phyloP scores from a whole-genome alignment of 768 basidiomycete genomes.

The Leccinum disarticulatum region DNA sequence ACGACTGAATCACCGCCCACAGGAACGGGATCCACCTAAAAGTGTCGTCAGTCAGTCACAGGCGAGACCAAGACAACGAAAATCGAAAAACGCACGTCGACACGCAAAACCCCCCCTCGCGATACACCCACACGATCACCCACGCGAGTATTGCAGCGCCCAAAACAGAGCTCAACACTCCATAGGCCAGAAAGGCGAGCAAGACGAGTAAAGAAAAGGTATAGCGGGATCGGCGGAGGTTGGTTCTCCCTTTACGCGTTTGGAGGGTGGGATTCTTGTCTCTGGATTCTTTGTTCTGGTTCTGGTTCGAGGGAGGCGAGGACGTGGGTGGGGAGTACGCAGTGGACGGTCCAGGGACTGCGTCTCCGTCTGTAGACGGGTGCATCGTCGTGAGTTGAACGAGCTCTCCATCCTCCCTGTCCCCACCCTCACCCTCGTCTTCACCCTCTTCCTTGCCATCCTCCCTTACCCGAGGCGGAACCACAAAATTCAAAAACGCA shows the following conservation, averaged over 20 bases:
- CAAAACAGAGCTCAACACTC: constrained; percentile 39
- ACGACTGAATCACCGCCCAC: constrained; percentile 41
- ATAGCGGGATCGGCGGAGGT: constrained; percentile 37
- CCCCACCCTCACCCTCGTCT: not conserved
- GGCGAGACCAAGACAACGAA: not conserved
- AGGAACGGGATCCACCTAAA: constrained; percentile 42
- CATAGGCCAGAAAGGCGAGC: constrained; percentile 33
- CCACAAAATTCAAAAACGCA: not conserved
- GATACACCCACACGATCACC: not conserved
- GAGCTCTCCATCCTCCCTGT: not conserved
- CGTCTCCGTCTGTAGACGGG: not conserved
- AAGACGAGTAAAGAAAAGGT: constrained; percentile 43
- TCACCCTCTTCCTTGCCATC: not conserved
- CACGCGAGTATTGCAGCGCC: not conserved
- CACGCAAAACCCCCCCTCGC: not conserved
- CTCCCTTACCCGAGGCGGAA: not conserved
- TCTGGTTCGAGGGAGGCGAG: not conserved
- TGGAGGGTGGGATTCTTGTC: constrained; percentile 16
- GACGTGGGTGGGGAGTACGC: not conserved
- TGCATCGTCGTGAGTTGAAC: not conserved
- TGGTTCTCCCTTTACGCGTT: constrained; percentile 14
- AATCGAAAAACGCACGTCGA: not conserved
- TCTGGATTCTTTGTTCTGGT: not conserved
- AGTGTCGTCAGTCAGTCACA: not conserved
- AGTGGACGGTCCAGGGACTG: not conserved